These are phyloP conservation scores for Coemansia aciculifera DNA, from an alignment of 192 early-diverging fungal genomes.

Conservation along the genomic window DNA sequence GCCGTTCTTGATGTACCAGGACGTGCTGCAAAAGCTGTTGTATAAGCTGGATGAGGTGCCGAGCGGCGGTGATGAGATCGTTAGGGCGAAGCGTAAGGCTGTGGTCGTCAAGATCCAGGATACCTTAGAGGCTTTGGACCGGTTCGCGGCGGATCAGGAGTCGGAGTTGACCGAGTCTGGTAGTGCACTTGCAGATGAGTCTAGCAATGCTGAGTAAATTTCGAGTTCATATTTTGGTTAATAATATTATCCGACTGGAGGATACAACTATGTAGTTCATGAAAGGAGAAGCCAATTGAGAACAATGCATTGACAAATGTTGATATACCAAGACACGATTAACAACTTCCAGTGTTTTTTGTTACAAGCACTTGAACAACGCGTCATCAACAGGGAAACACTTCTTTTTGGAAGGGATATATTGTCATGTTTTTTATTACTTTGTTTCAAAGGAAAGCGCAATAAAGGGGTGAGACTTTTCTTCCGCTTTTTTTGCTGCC, in stretches of 20 bases:
- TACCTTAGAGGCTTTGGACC: constrained; percentile 39
- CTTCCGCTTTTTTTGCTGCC: too few relatives aligned
- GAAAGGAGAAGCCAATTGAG: too few relatives aligned
- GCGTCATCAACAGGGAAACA: neutral
- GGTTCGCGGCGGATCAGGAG: constrained; percentile 39
- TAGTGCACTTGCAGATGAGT: constrained; percentile 24
- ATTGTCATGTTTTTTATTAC: too few relatives aligned
- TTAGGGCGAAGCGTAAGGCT: constrained; percentile 27
- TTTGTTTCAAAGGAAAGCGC: too few relatives aligned
- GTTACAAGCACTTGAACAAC: neutral
- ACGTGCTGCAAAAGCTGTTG: constrained; percentile 30
- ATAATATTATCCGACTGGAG: neutral
- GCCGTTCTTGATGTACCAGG: constrained; percentile 43
- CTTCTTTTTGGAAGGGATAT: neutral
- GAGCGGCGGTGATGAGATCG: constrained; percentile 25
- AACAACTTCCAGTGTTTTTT: neutral
- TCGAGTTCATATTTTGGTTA: neutral
- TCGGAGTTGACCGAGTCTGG: constrained; percentile 27
- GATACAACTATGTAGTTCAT: neutral
- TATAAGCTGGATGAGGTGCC: constrained; percentile 27
- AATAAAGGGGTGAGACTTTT: too few relatives aligned
- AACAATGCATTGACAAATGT: too few relatives aligned
- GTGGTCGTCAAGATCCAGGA: constrained; percentile 45
- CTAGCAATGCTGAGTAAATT: constrained; percentile 28
- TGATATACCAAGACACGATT: too few relatives aligned